These are phyloP conservation scores for Dactylonectria estremocensis DNA, from an alignment of 2,329 filamentous ascomycete genomes.

Conservation along the genomic window DNA sequence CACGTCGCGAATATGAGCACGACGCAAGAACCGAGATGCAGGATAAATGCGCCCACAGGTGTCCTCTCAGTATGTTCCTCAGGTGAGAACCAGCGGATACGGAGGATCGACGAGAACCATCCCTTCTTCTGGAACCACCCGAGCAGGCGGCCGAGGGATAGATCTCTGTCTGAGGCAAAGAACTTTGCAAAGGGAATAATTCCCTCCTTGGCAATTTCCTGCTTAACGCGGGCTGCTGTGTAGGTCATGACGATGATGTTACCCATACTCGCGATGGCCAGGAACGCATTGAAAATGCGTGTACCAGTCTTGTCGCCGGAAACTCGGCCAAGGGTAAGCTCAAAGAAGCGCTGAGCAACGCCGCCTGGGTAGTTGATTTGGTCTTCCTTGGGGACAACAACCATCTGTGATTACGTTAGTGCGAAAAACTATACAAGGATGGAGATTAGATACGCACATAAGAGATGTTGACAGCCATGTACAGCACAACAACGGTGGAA, in stretches of 20 bases:
- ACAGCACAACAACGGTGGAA: conserved; percentile 50
- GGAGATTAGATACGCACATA: conserved; percentile 47
- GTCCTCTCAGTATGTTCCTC: conserved; percentile 56
- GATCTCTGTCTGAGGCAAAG: conserved; percentile 59
- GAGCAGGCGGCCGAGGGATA: conserved; percentile 53
- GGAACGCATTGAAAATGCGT: conserved; percentile 63
- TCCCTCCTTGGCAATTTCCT: conserved; percentile 73
- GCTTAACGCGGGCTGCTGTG: conserved; percentile 69
- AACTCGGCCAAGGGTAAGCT: conserved; percentile 50
- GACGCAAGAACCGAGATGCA: conserved; percentile 54
- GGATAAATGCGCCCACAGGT: conserved; percentile 53
- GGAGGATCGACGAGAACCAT: conserved; percentile 48
- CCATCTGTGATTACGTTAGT: conserved; percentile 54
- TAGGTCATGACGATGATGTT: conserved; percentile 73
- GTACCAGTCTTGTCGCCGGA: conserved; percentile 46
- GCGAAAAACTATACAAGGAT: accelerated
- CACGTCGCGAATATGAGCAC: conserved; percentile 55
- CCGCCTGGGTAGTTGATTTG: conserved; percentile 36
- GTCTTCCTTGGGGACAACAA: conserved; percentile 50
- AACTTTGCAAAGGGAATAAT: conserved; percentile 66
- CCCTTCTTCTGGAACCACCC: conserved; percentile 51
- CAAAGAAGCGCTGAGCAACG: conserved; percentile 55
- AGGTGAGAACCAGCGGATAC: conserved; percentile 51
- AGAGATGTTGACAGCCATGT: conserved; percentile 56
- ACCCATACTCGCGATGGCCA: conserved; percentile 68